Base-by-base conservation (phyloP, 2,329 filamentous ascomycete species). In the Arthrinium puccinioides region DNA sequence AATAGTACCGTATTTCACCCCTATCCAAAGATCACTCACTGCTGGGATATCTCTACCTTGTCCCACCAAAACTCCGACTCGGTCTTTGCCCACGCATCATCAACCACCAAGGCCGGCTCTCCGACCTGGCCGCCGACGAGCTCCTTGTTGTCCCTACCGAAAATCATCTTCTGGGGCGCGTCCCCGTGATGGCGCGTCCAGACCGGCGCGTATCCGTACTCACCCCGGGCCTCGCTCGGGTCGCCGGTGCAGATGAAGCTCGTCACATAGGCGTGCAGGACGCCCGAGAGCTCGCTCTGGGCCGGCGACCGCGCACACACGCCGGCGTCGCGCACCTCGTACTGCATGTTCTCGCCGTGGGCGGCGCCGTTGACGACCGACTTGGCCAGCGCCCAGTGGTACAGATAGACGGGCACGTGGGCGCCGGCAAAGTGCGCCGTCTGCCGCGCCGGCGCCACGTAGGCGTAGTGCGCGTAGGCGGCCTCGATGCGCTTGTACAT, bases 401-500 rank as follows among this genome's bases (percentile, higher is more conserved):
- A 75, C 4, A 74, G 48, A 32, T 67, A 75, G 0, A 73, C 62
- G 0, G 69, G 62, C 1, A 52, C 49, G 0, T 54, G 45, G 11
- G 57, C 49, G 60, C 9, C 66, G 53, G 18, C 69, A 21, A 60
- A 61, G 21, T 61, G 48, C 0, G 66, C 70, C 0, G 69, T 74
- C 45, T 75, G 70, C 0, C 68, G 60, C 0, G 71, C 70, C 0
- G 72, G 71, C 1, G 66, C 63, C 0, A 72, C 63, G 36, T 76
- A 76, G 0, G 70, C 71, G 36, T 72, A 76, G 41, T 76, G 67
- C 0, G 63, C 70, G 30, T 76, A 76, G 0, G 71, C 69, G 3
- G 66, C 66, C 43, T 74, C 71, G 3, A 73, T 58, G 3, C 72
- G 70, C 39, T 70, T 74, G 48, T 71, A 79, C 50, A 75, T 70